Conservation (phyloP, 495 filamentous ascomycete species). For the Ramalina peruviana region DNA sequence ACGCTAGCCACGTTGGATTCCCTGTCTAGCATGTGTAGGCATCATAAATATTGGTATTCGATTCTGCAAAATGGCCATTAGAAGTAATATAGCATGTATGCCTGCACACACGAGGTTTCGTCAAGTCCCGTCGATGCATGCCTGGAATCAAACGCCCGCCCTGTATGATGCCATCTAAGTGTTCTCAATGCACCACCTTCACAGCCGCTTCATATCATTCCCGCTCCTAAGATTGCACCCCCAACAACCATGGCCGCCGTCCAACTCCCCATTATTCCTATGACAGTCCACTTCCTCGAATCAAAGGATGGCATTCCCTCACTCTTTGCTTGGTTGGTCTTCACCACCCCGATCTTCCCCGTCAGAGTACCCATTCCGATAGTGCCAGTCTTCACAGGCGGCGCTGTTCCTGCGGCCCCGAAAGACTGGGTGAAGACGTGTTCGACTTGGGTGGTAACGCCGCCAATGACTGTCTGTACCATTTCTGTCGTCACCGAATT, state of each 20-base stretch:
- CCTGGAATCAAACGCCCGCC: not conserved
- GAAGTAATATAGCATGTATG: too few relatives aligned
- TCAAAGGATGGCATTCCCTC: not conserved
- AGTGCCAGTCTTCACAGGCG: constrained; percentile 9
- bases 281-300: not conserved
- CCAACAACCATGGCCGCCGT: not conserved
- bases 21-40: too few relatives aligned
- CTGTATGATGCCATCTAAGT: not conserved
- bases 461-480: constrained; percentile 1
- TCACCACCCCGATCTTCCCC: constrained; percentile 15
- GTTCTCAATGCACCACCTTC: not conserved
- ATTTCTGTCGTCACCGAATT: not conserved
- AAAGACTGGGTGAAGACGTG: constrained; percentile 2
- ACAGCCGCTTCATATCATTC: not conserved
- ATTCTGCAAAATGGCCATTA: too few relatives aligned
- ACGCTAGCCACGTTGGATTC: too few relatives aligned
- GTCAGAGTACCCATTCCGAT: constrained; percentile 18
- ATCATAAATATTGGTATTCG: too few relatives aligned
- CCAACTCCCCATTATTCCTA: not conserved
- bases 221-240: not conserved
- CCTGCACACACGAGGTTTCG: too few relatives aligned
- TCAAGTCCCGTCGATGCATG: not conserved
- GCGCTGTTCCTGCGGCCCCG: constrained; percentile 1
- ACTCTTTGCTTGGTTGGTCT: constrained; percentile 12
- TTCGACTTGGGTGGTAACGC: not conserved